Conservation (phyloP, 176 grass and related monocot genomes). For the Triticum timopheevii region DNA sequence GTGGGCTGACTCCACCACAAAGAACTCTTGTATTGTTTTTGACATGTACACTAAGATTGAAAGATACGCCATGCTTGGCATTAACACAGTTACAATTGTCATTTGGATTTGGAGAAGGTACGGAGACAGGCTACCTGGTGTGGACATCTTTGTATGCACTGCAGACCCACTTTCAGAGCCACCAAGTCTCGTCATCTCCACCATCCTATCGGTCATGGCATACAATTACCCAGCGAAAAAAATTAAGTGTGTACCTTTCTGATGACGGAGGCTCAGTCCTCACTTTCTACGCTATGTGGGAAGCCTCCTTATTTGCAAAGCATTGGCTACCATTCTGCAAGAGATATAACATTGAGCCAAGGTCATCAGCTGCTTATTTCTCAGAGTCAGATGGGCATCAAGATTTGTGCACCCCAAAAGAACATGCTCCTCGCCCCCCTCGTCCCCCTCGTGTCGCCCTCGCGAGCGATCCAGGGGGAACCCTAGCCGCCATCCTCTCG, state of each 20-base stretch:
- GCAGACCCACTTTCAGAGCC: slow-evolving; percentile 57
- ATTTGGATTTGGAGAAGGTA: slow-evolving; percentile 34
- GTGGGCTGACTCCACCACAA: too few relatives aligned
- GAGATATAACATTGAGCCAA: slow-evolving; percentile 52
- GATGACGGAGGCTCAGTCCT: slow-evolving; percentile 67
- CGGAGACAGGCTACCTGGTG: slow-evolving; percentile 41
- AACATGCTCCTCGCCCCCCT: not conserved
- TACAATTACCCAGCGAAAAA: slow-evolving; percentile 59
- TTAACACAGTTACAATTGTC: not conserved
- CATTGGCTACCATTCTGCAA: slow-evolving; percentile 74
- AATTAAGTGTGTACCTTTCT: slow-evolving; percentile 68
- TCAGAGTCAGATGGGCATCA: not conserved
- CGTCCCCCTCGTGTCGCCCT: too few relatives aligned
- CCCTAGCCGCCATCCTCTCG: too few relatives aligned
- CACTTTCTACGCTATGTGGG: slow-evolving; percentile 72
- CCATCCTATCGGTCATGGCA: slow-evolving; percentile 68
- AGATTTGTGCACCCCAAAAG: slow-evolving; percentile 10
- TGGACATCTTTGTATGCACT: slow-evolving; percentile 82
- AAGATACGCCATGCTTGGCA: not conserved
- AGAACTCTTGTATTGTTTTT: not conserved
- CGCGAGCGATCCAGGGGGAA: too few relatives aligned
- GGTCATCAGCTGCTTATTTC: slow-evolving; percentile 65
- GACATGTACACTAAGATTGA: not conserved
- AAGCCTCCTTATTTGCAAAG: slow-evolving; percentile 55
- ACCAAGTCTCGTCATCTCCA: slow-evolving; percentile 64